Conservation (phyloP, 192 early-diverging fungal species). For the Mortierella antarctica region DNA sequence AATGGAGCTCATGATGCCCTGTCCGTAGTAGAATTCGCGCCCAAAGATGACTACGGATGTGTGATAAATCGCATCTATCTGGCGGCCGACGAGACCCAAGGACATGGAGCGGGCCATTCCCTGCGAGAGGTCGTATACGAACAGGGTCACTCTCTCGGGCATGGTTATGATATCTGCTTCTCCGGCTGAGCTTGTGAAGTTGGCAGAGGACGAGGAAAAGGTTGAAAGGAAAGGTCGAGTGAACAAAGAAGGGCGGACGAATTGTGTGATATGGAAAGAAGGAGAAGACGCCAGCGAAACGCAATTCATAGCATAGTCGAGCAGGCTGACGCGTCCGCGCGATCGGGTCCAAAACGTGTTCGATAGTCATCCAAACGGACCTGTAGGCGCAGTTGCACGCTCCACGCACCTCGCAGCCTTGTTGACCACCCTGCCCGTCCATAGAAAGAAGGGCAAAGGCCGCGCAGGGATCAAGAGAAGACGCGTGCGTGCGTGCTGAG, state of each 20-base stretch:
- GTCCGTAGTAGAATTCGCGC: constrained; percentile 82
- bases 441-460: not conserved
- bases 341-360: too few species aligned
- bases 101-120: constrained; percentile 84
- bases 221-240: not conserved
- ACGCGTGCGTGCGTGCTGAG: not conserved
- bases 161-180: not conserved
- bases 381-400: too few species aligned
- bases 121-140: constrained; percentile 71
- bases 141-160: constrained; percentile 58
- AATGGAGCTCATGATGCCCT: constrained; percentile 69
- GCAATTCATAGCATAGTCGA: not conserved
- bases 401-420: too few species aligned
- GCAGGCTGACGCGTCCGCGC: too few species aligned
- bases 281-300: not conserved
- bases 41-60: constrained; percentile 83
- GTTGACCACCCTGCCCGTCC: too few species aligned
- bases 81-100: constrained; percentile 68
- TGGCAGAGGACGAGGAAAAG: not conserved
- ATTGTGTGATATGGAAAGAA: not conserved
- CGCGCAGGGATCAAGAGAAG: not conserved
- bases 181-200: not conserved
- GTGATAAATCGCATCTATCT: constrained; percentile 74
- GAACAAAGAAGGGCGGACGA: not conserved
- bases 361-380: too few species aligned